A percentile compares a stretch with the other conserved stretches of the same genome.
These are phyloP conservation scores for Rhynchospora pubera DNA, from an alignment of 176 grass and related monocot genomes.

Conservation along the genomic window DNA sequence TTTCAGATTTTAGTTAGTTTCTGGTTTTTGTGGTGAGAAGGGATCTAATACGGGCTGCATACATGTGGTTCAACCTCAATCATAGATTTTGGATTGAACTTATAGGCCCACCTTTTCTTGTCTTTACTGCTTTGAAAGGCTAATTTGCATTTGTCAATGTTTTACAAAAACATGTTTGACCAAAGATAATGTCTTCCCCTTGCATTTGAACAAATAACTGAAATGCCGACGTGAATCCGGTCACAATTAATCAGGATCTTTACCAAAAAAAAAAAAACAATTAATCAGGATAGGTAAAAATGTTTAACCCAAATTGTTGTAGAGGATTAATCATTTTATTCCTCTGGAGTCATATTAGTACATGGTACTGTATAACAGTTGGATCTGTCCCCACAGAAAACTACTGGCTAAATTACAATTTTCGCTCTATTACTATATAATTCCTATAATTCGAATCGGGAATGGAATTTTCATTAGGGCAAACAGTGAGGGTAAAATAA, in stretches of 20 bases:
- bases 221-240: background rate
- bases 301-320: background rate
- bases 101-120: slow-evolving; percentile 23
- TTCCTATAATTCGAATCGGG: background rate
- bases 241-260: background rate
- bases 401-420: background rate
- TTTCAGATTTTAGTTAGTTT: background rate
- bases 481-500: background rate
- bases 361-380: background rate
- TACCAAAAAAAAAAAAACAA: too few relatives aligned
- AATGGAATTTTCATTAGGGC: background rate
- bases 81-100: slow-evolving; percentile 18
- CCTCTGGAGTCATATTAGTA: too few relatives aligned
- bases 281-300: background rate
- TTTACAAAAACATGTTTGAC: background rate
- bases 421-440: background rate
- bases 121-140: background rate
- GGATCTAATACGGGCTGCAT: background rate
- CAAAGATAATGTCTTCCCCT: background rate
- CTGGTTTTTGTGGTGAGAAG: slow-evolving; percentile 9
- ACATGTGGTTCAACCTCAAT: slow-evolving; percentile 17
- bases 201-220: background rate
- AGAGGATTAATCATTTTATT: background rate
- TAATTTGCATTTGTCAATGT: slow-evolving; percentile 11
- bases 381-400: background rate